phyloP scores from a whole-genome alignment of 345 rosid genomes.

The Gossypium mustelinum region DNA sequence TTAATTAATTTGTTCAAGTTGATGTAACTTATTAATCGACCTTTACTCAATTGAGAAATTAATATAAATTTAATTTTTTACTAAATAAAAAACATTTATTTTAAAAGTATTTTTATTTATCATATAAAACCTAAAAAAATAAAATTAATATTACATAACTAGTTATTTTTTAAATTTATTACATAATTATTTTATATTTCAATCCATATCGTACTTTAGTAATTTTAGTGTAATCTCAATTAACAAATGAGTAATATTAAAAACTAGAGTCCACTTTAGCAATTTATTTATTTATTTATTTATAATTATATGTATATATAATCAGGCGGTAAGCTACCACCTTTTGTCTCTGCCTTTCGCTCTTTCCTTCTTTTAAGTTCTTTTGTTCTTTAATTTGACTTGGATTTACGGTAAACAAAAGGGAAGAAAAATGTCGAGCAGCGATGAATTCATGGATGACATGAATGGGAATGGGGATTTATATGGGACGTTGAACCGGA shows the following conservation, averaged over 20 bases:
- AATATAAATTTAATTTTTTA: too few relatives aligned
- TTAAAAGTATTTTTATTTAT: too few relatives aligned
- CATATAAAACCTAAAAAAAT: too few relatives aligned
- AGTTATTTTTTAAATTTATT: too few relatives aligned
- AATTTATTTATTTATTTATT: not conserved
- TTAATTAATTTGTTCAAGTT: too few relatives aligned
- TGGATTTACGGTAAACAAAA: not conserved
- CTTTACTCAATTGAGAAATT: too few relatives aligned
- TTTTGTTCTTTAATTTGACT: not conserved
- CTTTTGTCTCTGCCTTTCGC: not conserved
- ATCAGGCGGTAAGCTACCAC: not conserved
- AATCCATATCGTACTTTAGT: too few relatives aligned
- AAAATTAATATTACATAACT: too few relatives aligned
- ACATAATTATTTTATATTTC: too few relatives aligned
- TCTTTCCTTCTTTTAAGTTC: not conserved
- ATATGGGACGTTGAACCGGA: constrained; percentile 30
- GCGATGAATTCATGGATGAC: constrained; percentile 48
- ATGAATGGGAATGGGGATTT: constrained; percentile 36
- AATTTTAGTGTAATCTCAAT: not conserved
- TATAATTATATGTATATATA: not conserved
- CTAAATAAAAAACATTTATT: too few relatives aligned
- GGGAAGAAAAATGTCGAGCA: constrained; percentile 35
- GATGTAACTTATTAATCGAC: too few relatives aligned
- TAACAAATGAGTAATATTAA: not conserved
- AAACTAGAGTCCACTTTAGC: not conserved